Evolutionary conservation across 1,284 basidiomycete genomes (phyloP), one percentile per base, ranked within the genome.

Genomic region (Neolentinus lepideus): DNA sequence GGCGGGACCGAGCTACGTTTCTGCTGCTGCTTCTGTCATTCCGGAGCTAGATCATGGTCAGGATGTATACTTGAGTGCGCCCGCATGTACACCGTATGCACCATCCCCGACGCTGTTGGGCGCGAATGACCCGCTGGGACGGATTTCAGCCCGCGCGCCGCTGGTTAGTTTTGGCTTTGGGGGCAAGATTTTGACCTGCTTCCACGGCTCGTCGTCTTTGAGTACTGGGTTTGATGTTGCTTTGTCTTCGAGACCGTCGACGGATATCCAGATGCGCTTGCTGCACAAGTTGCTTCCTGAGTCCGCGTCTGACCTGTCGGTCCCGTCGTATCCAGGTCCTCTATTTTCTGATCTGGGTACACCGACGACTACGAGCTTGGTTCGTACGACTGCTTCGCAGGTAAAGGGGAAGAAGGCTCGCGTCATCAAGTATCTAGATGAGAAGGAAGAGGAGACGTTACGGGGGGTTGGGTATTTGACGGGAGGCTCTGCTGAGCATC

Each of bases 121-220:
- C 4, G 79, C 85, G 26, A 93, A 94, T 64, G 92, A 95, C 67
- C 88, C 90, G 8, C 75, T 94, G 0, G 84, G 88, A 38, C 79
- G 94, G 56, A 84, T 85, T 27, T 78, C 85, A 4, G 78, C 81
- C 53, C 80, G 85, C 46, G 82, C 88, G 1, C 94, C 94, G 0
- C 76, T 96, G 19, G 76, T 94, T 54, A 87, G 82, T 58, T 96
- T 97, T 63, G 94, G 94, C 0, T 94, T 94, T 65, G 92, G 92
- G 26, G 94, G 94, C 12, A 88, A 87, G 63, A 64, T 96, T 52
- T 78, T 95, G 11, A 88, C 90, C 6, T 93, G 89, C 66, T 95
- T 95, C 75, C 92, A 94, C 56, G 83, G 82, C 9, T 76, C 83
- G 12, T 75, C 80, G 1, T 79, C 79, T 22, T 69, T 88, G 63